phyloP scores from a whole-genome alignment of 2,329 filamentous ascomycete species.

The Ascochyta fabae region DNA sequence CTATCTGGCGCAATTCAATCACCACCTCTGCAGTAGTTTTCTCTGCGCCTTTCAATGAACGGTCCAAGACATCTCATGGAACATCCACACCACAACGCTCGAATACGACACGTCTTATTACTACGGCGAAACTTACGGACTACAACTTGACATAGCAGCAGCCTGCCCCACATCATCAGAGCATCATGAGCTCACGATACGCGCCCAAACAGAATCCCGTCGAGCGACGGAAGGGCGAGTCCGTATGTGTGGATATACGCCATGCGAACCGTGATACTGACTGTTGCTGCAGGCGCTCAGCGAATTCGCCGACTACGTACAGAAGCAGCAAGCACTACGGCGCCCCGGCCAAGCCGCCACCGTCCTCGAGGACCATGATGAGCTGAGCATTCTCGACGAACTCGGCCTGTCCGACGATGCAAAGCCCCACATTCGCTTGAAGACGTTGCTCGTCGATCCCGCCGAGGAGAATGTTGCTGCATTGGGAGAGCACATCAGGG shows the following conservation, averaged over 20 bases:
- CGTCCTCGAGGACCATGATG: constrained; percentile 73
- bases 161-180: constrained; percentile 16
- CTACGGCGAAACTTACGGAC: constrained; percentile 33
- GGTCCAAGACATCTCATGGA: constrained; percentile 43
- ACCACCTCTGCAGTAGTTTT: constrained; percentile 17
- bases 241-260: constrained; percentile 60
- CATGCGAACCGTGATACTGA: background rate
- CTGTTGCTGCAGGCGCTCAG: constrained; percentile 70
- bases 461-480: constrained; percentile 65
- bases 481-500: constrained; percentile 69
- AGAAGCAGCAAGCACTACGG: constrained; percentile 84
- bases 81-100: constrained; percentile 28
- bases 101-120: constrained; percentile 31
- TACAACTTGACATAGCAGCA: constrained; percentile 26
- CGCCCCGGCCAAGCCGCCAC: constrained; percentile 48
- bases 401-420: constrained; percentile 74
- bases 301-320: constrained; percentile 97
- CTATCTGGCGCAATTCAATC: constrained; percentile 15
- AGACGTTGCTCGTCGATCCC: constrained; percentile 71
- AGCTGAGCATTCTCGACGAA: constrained; percentile 87
- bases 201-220: constrained; percentile 68
- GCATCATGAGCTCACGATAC: constrained; percentile 45
- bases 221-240: constrained; percentile 86
- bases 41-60: constrained; percentile 38
- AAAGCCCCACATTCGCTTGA: constrained; percentile 68